A percentile compares a stretch with the other conserved stretches of the same genome.
These are phyloP conservation scores for Aspergillus calidoustus DNA, from an alignment of 2,329 filamentous ascomycete species.

Conservation along the genomic window DNA sequence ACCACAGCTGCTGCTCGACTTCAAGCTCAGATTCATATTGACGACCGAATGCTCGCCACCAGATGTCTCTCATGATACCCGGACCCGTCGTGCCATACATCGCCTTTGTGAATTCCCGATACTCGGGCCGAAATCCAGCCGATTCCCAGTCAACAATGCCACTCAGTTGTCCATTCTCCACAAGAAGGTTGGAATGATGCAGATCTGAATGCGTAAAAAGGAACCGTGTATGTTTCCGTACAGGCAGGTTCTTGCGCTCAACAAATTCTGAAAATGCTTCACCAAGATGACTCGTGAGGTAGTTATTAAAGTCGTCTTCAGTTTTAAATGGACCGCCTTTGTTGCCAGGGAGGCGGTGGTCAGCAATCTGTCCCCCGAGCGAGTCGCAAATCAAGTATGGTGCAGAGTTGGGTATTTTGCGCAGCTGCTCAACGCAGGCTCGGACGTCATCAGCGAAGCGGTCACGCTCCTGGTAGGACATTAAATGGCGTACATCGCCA, in stretches of 20 bases:
- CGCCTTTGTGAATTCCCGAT: constrained; percentile 35
- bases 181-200: constrained; percentile 26
- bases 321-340: constrained; percentile 21
- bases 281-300: constrained; percentile 44
- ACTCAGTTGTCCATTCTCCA: constrained; percentile 27
- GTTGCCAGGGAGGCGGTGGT: constrained; percentile 6
- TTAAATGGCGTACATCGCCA: not conserved
- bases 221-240: constrained; percentile 2
- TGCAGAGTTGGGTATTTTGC: constrained; percentile 8
- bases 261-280: not conserved
- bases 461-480: constrained; percentile 8
- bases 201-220: constrained; percentile 29
- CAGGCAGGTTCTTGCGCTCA: not conserved
- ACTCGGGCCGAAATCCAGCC: constrained; percentile 33
- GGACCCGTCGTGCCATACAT: constrained; percentile 18
- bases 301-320: constrained; percentile 1
- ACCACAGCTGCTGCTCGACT: constrained; percentile 5
- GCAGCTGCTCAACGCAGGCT: not conserved
- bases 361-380: not conserved
- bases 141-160: constrained; percentile 36
- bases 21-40: not conserved
- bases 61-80: not conserved
- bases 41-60: not conserved
- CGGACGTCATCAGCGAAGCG: not conserved
- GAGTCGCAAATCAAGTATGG: constrained; percentile 4